Evolutionary conservation across 2,329 filamentous ascomycete genomes (phyloP).

Genomic region (Tricladium varicosporioides): DNA sequence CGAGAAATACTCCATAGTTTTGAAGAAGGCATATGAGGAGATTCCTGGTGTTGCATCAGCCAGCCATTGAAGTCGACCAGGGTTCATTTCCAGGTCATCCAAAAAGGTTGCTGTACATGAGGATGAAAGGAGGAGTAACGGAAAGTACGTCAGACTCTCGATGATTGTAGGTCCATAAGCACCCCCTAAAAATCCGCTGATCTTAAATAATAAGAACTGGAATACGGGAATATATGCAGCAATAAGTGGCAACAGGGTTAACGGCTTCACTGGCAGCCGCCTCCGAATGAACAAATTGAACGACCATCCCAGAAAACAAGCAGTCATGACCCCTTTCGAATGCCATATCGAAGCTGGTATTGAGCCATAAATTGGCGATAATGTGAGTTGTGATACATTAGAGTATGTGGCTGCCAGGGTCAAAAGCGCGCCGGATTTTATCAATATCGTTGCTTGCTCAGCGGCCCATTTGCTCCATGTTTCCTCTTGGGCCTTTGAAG

Average conservation of each 20-base stretch:
- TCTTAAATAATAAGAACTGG: constrained; percentile 68
- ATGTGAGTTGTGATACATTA: constrained; percentile 68
- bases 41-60: constrained; percentile 65
- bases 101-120: constrained; percentile 63
- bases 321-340: constrained; percentile 60
- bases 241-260: constrained; percentile 64
- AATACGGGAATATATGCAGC: constrained; percentile 72
- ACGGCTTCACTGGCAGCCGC: constrained; percentile 47
- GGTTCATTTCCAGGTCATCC: constrained; percentile 54
- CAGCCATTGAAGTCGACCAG: constrained; percentile 53
- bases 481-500: constrained; percentile 33
- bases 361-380: constrained; percentile 86
- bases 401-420: constrained; percentile 62
- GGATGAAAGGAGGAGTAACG: constrained; percentile 62
- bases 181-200: constrained; percentile 65
- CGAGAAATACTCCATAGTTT: constrained; percentile 37
- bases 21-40: constrained; percentile 65
- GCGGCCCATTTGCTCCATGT: constrained; percentile 30
- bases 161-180: constrained; percentile 72
- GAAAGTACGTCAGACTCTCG: constrained; percentile 71
- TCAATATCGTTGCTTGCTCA: constrained; percentile 29
- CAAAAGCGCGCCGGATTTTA: constrained; percentile 45
- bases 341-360: constrained; percentile 77
- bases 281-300: constrained; percentile 57
- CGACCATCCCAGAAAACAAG: constrained; percentile 70